These are phyloP conservation scores for Linderniella brevidens DNA, from an alignment of 257 asterid species.

Conservation along the genomic window DNA sequence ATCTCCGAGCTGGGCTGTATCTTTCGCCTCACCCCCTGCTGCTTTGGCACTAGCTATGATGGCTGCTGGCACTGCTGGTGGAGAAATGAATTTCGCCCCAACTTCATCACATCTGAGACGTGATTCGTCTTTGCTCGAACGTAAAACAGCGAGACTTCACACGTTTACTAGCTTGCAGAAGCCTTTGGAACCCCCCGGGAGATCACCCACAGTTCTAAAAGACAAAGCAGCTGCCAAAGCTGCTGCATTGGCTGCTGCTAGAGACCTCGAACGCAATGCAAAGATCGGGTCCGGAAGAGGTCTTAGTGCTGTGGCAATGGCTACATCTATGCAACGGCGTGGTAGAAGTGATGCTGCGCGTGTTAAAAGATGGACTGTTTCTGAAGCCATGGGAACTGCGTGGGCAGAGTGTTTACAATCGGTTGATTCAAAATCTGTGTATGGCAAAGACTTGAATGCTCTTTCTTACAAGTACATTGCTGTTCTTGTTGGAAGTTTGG, in stretches of 20 bases:
- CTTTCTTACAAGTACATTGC: conserved; percentile 83
- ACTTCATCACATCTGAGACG: conserved; percentile 66
- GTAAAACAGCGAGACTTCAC: conserved; percentile 63
- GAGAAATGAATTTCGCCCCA: conserved; percentile 55
- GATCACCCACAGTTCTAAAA: conserved; percentile 56
- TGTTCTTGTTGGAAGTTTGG: conserved; percentile 93
- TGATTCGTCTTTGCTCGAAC: conserved; percentile 82
- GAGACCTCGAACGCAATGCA: conserved; percentile 95
- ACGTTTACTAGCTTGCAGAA: conserved; percentile 93
- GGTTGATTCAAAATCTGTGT: conserved; percentile 83
- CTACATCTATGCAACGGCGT: conserved; percentile 87
- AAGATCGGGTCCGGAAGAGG: conserved; percentile 99
- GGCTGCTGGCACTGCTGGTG: conserved; percentile 99
- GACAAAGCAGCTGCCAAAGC: conserved; percentile 98
- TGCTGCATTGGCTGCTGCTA: conserved; percentile 98
- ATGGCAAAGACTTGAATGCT: conserved; percentile 89
- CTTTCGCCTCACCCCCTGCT: conserved; percentile 99
- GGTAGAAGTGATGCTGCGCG: conserved; percentile 70
- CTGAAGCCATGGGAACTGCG: conserved; percentile 98
- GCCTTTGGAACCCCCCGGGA: conserved; percentile 63
- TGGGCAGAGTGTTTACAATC: conserved; percentile 95
- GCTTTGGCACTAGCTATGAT: conserved; percentile 96
- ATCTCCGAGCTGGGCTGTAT: conserved; percentile 98
- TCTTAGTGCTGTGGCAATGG: conserved; percentile 99
- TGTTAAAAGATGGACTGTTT: conserved; percentile 89